Percentiles rank a stretch among this genome's conserved stretches.
Evolutionary conservation across 2,329 filamentous ascomycete species (phyloP).

Genomic region (Cladosporium phlei): DNA sequence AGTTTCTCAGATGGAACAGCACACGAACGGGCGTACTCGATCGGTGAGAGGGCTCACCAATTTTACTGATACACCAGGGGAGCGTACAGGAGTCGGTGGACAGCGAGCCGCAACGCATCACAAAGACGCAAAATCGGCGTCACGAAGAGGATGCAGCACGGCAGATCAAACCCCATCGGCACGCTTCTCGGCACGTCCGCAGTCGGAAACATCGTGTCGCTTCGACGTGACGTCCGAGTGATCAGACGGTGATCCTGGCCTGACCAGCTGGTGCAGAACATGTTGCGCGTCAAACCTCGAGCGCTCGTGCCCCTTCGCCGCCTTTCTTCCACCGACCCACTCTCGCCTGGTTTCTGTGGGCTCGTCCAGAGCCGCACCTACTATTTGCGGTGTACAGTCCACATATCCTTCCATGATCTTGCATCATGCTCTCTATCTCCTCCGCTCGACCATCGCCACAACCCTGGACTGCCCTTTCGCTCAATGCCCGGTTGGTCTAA

Average conservation of each 20-base stretch:
- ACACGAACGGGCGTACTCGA: no score
- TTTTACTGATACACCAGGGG: no score
- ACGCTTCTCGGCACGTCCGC: neutral
- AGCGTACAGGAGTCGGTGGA: no score
- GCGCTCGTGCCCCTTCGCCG: constrained; percentile 7
- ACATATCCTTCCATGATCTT: neutral
- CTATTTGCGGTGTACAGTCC: neutral
- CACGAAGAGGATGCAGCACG: neutral
- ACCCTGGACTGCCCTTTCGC: neutral
- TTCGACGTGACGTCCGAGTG: neutral
- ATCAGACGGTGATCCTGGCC: neutral
- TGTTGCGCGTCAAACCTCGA: constrained; percentile 1
- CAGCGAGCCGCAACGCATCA: neutral
- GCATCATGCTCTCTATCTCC: neutral
- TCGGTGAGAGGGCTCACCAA: no score
- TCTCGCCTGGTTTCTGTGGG: constrained; percentile 2
- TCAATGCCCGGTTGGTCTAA: constrained; percentile 2
- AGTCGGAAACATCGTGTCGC: neutral
- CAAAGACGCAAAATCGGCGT: neutral
- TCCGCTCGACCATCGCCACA: neutral
- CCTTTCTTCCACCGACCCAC: constrained; percentile 2
- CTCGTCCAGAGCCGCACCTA: neutral
- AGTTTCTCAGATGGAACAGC: no score
- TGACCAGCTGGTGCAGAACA: neutral
- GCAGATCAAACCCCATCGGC: neutral